phyloP scores from a whole-genome alignment of 2,329 filamentous ascomycete genomes.

The Hypocreales sp. region DNA sequence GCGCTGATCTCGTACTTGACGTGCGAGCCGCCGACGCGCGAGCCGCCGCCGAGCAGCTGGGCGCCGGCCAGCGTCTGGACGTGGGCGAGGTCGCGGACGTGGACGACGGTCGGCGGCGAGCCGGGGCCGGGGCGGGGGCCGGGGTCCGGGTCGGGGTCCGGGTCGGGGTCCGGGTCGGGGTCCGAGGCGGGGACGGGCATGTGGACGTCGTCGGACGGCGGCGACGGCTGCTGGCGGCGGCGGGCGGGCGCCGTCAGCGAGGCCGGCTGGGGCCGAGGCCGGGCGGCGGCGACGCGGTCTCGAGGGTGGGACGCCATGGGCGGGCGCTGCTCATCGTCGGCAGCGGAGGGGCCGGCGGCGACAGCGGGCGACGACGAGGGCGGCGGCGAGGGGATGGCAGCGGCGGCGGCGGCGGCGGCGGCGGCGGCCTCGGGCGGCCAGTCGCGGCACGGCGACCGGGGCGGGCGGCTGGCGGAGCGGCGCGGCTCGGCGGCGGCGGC shows the following conservation, averaged over 20 bases:
- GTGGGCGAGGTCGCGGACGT: conserved; percentile 77
- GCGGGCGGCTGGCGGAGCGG: conserved; percentile 14
- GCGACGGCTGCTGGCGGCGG: conserved; percentile 18
- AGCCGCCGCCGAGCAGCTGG: conserved; percentile 47
- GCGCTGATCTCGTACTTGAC: conserved; percentile 85
- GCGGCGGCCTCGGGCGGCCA: conserved; percentile 10
- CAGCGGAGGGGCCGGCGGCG: conserved; percentile 17
- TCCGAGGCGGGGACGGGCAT: conserved; percentile 9
- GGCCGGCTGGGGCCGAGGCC: conserved; percentile 2
- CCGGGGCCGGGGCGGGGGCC: conserved; percentile 7
- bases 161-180: conserved; percentile 7
- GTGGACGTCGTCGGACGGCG: conserved; percentile 19
- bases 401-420: conserved; percentile 11
- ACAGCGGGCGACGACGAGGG: conserved; percentile 34
- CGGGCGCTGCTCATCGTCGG: conserved; percentile 24
- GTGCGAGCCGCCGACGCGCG: conserved; percentile 33
- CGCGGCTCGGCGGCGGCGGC: conserved; percentile 4
- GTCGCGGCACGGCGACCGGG: conserved; percentile 6
- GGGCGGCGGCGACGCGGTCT: conserved; percentile 11
- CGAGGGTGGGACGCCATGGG: conserved; percentile 31
- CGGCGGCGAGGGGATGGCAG: conserved; percentile 37
- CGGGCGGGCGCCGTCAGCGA: conserved; percentile 8
- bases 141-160: conserved; percentile 14
- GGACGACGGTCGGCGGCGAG: conserved; percentile 41
- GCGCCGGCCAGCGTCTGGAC: conserved; percentile 78